A percentile compares a stretch with the other conserved stretches of the same genome.
Conservation (phyloP, 2,329 filamentous ascomycete species). For the Microthyrium microscopicum region DNA sequence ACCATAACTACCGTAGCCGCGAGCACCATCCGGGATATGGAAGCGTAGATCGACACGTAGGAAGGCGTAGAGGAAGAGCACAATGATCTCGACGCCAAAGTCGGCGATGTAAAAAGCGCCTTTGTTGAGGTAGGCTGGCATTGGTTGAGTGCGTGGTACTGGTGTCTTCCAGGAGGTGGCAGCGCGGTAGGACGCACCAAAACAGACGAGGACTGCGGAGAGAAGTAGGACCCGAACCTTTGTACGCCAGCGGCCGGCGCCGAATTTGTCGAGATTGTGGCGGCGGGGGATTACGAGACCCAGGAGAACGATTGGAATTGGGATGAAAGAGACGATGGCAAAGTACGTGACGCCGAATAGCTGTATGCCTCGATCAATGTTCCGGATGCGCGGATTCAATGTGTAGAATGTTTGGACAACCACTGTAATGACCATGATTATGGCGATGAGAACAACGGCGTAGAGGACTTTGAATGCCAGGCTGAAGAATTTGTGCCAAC, state of each 20-base stretch:
- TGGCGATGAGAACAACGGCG: constrained; percentile 37
- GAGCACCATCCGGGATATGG: constrained; percentile 56
- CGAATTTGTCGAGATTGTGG: constrained; percentile 40
- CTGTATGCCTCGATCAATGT: constrained; percentile 45
- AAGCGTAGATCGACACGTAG: constrained; percentile 60
- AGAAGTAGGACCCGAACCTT: constrained; percentile 51
- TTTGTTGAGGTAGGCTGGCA: constrained; percentile 55
- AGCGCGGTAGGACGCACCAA: constrained; percentile 54
- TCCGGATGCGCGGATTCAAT: constrained; percentile 31
- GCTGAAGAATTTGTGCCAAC: constrained; percentile 44
- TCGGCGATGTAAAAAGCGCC: constrained; percentile 67
- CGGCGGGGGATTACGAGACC: constrained; percentile 31
- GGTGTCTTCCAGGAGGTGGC: constrained; percentile 38
- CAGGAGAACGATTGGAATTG: constrained; percentile 38
- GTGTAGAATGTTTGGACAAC: constrained; percentile 54
- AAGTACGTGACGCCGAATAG: constrained; percentile 46
- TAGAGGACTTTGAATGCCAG: constrained; percentile 41
- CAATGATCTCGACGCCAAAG: constrained; percentile 55
- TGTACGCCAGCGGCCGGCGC: constrained; percentile 45
- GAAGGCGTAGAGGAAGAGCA: constrained; percentile 50
- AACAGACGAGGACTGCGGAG: constrained; percentile 41
- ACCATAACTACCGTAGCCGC: no score
- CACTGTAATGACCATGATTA: constrained; percentile 49
- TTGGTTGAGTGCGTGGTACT: constrained; percentile 28
- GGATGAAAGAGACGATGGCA: constrained; percentile 48